These are phyloP conservation scores for Lodderomyces theae DNA, from an alignment of 1,139 yeast species.

Conservation along the genomic window DNA sequence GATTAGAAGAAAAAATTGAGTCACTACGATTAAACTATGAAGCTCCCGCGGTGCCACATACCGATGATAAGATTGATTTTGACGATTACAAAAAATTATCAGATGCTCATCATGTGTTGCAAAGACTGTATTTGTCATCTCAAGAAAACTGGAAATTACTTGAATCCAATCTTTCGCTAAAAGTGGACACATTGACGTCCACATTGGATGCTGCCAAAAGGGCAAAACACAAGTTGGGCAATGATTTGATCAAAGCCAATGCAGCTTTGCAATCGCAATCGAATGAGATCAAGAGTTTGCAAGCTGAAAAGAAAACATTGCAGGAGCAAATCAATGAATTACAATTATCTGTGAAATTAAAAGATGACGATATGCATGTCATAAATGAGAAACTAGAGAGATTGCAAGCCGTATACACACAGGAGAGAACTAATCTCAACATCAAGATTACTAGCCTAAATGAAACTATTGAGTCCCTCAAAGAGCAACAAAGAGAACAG, in stretches of 20 bases:
- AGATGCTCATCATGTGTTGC: conserved; percentile 46
- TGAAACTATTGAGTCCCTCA: conserved; percentile 20
- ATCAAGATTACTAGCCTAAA: conserved; percentile 26
- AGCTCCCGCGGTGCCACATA: conserved; percentile 5
- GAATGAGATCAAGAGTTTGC: conserved; percentile 22
- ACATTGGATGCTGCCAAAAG: conserved; percentile 35
- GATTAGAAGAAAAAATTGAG: conserved; percentile 52
- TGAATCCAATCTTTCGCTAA: conserved; percentile 50
- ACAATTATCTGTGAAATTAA: conserved; percentile 21
- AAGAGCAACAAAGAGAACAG: conserved; percentile 10
- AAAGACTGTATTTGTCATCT: conserved; percentile 64
- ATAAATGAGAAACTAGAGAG: conserved; percentile 31
- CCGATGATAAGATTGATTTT: conserved; percentile 19
- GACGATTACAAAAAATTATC: conserved; percentile 41
- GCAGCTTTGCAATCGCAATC: conserved; percentile 20
- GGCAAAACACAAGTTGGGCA: conserved; percentile 27
- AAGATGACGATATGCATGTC: conserved; percentile 25
- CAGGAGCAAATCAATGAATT: conserved; percentile 19
- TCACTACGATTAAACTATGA: conserved; percentile 32
- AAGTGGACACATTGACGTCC: conserved; percentile 44
- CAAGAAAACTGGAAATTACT: conserved; percentile 65
- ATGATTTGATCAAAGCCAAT: conserved; percentile 29
- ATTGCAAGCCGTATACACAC: conserved; percentile 28
- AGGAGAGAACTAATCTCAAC: conserved; percentile 29
- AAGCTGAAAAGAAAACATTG: conserved; percentile 15